phyloP scores from a whole-genome alignment of 2,329 filamentous ascomycete species.

The Calonectria naviculata region DNA sequence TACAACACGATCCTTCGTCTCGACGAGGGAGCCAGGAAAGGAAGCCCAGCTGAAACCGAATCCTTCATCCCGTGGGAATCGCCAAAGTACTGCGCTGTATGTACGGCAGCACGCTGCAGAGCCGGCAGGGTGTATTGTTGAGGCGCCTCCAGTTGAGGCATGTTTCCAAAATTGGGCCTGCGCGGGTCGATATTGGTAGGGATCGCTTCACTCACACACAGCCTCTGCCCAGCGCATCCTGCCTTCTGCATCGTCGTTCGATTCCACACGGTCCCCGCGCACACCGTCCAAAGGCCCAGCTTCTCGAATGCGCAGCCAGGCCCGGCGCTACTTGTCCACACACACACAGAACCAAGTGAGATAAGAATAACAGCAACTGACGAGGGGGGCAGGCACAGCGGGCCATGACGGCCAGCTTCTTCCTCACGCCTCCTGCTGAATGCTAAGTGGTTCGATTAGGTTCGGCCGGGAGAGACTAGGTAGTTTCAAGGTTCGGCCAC shows the following conservation, averaged over 20 bases:
- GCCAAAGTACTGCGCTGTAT: neutral
- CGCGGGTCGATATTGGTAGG: neutral
- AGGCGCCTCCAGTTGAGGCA: neutral
- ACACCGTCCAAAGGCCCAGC: too few relatives aligned
- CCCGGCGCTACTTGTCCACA: too few relatives aligned
- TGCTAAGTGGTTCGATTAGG: neutral
- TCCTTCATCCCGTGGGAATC: neutral
- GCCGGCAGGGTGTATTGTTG: neutral
- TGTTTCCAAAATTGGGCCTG: neutral
- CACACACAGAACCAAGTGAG: too few relatives aligned
- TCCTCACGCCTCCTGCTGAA: neutral
- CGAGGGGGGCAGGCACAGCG: neutral
- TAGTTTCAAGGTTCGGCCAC: neutral
- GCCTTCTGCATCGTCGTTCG: too few relatives aligned
- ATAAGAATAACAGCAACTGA: neutral
- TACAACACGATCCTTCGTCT: neutral
- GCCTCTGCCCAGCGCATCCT: neutral
- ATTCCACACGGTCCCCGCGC: too few relatives aligned
- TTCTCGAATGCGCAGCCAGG: too few relatives aligned
- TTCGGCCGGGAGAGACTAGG: neutral
- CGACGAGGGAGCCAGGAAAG: neutral
- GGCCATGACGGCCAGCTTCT: neutral
- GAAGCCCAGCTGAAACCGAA: neutral
- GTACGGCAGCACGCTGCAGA: neutral
- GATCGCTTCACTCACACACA: neutral